Evolutionary conservation across 2,329 filamentous ascomycete species (phyloP).

Genomic region (Arthrobotrys conoides): DNA sequence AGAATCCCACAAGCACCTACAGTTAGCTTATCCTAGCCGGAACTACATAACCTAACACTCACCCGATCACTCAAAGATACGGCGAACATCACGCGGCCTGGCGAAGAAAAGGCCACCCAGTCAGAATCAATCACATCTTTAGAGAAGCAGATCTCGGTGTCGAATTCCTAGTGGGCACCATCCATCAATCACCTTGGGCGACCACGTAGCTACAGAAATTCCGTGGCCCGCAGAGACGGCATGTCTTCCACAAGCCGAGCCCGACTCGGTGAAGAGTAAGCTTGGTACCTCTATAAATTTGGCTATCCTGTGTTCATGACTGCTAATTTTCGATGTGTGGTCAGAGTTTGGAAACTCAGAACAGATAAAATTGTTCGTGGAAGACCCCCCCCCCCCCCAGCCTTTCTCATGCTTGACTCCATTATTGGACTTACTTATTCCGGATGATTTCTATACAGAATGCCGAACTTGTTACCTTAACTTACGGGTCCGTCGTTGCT

Average conservation of each 20-base stretch:
- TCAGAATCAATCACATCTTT: not conserved
- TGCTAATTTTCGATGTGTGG: conserved; percentile 9
- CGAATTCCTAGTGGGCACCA: not conserved
- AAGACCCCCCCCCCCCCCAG: not conserved
- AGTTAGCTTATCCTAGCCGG: conserved; percentile 2
- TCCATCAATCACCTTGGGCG: not conserved
- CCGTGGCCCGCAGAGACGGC: not conserved
- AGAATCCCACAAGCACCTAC: not conserved
- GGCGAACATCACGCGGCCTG: not conserved
- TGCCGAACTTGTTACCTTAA: conserved; percentile 95
- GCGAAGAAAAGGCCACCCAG: not conserved
- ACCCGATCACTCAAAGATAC: not conserved
- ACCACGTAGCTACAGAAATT: not conserved
- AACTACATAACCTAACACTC: conserved; percentile 13
- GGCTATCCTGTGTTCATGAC: not conserved
- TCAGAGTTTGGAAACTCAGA: conserved; percentile 64
- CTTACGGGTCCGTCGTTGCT: conserved; percentile 96
- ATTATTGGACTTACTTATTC: not conserved
- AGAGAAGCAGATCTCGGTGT: not conserved
- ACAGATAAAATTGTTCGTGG: conserved; percentile 64
- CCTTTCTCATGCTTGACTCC: not conserved
- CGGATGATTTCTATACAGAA: conserved; percentile 67
- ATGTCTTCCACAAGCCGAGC: conserved; percentile 77
- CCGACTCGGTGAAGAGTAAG: conserved; percentile 82
- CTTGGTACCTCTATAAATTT: conserved; percentile 55